Evolutionary conservation across 192 early-diverging fungal species (phyloP).

Genomic region (Coemansia sp.): DNA sequence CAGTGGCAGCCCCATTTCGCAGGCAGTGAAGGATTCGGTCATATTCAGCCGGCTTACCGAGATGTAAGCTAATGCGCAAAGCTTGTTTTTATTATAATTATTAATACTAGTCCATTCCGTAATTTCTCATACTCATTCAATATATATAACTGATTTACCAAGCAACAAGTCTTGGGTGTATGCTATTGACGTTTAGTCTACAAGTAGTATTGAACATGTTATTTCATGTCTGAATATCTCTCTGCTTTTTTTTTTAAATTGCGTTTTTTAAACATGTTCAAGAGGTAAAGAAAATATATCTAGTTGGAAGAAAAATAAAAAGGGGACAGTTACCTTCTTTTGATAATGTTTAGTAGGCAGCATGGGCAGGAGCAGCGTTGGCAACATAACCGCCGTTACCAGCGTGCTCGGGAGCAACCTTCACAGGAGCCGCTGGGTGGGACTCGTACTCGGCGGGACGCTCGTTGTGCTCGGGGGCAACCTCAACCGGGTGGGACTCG

Average conservation of each 20-base stretch:
- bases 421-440: neutral
- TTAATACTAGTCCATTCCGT: conserved; percentile 1
- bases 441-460: conserved; percentile 4
- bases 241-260: neutral
- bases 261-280: neutral
- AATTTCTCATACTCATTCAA: neutral
- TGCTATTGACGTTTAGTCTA: neutral
- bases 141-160: too few relatives aligned
- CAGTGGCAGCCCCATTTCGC: conserved; percentile 19
- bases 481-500: neutral
- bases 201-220: neutral
- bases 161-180: too few relatives aligned
- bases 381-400: conserved; percentile 8
- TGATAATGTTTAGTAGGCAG: conserved; percentile 6
- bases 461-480: conserved; percentile 21
- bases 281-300: neutral
- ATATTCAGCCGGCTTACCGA: conserved; percentile 28
- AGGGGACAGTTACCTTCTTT: neutral
- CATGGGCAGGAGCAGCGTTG: conserved; percentile 1
- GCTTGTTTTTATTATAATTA: neutral
- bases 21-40: conserved; percentile 33
- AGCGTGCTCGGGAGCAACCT: conserved; percentile 8
- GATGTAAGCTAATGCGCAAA: conserved; percentile 22
- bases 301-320: neutral
- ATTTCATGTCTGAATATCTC: neutral